Conservation (phyloP, 306 rosid species). For the Arachis stenosperma region DNA sequence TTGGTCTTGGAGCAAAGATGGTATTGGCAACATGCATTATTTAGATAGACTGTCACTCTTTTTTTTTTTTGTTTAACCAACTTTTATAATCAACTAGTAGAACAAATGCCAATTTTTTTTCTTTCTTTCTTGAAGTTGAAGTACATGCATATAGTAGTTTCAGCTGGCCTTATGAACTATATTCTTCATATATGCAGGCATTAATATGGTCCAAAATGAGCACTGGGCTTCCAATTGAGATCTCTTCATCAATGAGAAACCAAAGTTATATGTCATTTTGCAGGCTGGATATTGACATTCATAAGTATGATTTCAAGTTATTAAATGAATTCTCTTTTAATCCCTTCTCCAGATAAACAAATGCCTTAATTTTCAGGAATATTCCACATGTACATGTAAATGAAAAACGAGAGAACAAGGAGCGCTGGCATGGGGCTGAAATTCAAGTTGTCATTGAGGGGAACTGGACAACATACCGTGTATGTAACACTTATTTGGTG, state of each 20-base stretch:
- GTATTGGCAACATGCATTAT: conserved; percentile 50
- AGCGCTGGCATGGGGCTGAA: conserved; percentile 87
- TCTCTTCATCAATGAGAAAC: conserved; percentile 80
- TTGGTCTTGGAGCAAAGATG: conserved; percentile 99
- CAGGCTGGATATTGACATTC: conserved; percentile 96
- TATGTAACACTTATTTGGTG: conserved; percentile 42
- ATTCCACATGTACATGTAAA: conserved; percentile 90
- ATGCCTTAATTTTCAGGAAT: conserved; percentile 63
- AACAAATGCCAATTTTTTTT: conserved; percentile 20
- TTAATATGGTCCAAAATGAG: conserved; percentile 99
- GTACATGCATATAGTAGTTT: neutral
- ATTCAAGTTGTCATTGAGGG: conserved; percentile 99
- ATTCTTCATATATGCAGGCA: conserved; percentile 62
- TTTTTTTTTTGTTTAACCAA: neutral
- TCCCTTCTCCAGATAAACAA: conserved; percentile 34
- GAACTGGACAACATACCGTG: conserved; percentile 97
- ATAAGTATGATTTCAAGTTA: conserved; percentile 57
- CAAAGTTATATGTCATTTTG: conserved; percentile 78
- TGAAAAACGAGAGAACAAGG: conserved; percentile 75
- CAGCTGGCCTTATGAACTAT: conserved; percentile 12
- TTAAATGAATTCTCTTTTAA: conserved; percentile 27
- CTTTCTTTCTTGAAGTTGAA: conserved; percentile 4
- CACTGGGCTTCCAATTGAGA: conserved; percentile 95
- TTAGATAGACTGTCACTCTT: conserved; percentile 8
- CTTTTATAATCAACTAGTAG: conserved; percentile 15